Base-by-base conservation (phyloP, 257 asterid genomes). In the Verbena officinalis region DNA sequence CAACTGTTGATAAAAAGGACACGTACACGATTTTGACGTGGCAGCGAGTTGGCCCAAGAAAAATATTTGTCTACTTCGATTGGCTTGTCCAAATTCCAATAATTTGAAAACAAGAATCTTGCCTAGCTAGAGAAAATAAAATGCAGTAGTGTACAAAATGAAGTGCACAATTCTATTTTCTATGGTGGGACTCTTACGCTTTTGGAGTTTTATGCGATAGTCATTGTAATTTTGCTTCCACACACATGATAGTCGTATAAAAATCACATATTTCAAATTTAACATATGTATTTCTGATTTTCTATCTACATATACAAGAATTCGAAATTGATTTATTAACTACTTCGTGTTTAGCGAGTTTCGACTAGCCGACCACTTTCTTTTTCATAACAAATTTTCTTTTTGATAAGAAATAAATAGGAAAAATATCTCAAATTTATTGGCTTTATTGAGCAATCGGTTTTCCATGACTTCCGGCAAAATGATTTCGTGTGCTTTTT, bases 11-110 rank as follows among this genome's bases (percentile, higher is more conserved):
- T 17, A 27, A 8, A 19, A 30, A 21, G 31, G 27, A n/a, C 48
- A 55, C 64, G 50, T 65, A 31, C 5, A 7, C 55, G 4, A 30
- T 31, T 30, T 55, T 55, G 65, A 67, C 64, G 64, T 54, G 71
- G 64, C 63, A 54, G 27, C 36, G 24, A 54, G 22, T 55, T 43
- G 49, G 30, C 64, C 72, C 57, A 55, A 27, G 13, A 55, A 62
- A 27, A 31, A 15, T 16, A 2, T 65, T 6, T 55, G 48, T 40
- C 20, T 9, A 16, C 45, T 53, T 51, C 10, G 2, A 39, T 52
- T 55, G 27, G 22, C 36, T 24, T 22, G 7, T 12, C 5, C 7
- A n/a, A n/a, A n/a, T n/a, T n/a, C 54, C 24, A 48, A 48, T 0
- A 13, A 48, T 8, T 48, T 20, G 5, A 0, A 48, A 52, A 52